These are phyloP conservation scores for Discostella stelligeroides DNA, from an alignment of 108 stramenopile genomes.

Conservation along the genomic window DNA sequence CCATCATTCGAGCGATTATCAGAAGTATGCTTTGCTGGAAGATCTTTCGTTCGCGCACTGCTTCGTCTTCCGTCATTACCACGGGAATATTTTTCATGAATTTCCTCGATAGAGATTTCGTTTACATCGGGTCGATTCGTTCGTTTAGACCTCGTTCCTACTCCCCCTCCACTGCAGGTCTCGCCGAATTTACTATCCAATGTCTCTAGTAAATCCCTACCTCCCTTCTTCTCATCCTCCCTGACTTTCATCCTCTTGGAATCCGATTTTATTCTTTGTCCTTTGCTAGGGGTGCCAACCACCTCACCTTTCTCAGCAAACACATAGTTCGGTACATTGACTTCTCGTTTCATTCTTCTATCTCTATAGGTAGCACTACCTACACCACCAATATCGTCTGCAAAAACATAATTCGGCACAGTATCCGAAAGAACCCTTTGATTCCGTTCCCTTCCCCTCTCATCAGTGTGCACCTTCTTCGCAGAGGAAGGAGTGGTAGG, in stretches of 20 bases:
- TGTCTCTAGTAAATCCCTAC: not conserved
- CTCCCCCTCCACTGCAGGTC: not conserved
- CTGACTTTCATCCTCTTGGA: not conserved
- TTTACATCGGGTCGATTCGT: not conserved
- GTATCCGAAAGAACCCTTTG: too few relatives aligned
- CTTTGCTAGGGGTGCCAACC: not conserved
- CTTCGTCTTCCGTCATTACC: not conserved
- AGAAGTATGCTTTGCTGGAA: not conserved
- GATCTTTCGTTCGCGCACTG: not conserved
- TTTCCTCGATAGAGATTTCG: not conserved
- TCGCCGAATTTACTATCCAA: not conserved
- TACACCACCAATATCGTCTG: too few relatives aligned
- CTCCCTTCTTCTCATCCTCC: not conserved
- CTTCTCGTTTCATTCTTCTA: too few relatives aligned
- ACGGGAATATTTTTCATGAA: not conserved
- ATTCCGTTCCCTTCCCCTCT: too few relatives aligned
- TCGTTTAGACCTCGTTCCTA: not conserved
- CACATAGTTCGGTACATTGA: too few relatives aligned
- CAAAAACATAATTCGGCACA: too few relatives aligned
- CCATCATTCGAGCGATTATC: not conserved
- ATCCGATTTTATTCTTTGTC: not conserved
- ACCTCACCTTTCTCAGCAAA: too few relatives aligned
- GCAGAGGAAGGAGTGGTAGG: too few relatives aligned
- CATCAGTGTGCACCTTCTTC: too few relatives aligned
- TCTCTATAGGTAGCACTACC: too few relatives aligned